Conservation (phyloP, 352 stramenopile species). For the Pythium pyrilobum region DNA sequence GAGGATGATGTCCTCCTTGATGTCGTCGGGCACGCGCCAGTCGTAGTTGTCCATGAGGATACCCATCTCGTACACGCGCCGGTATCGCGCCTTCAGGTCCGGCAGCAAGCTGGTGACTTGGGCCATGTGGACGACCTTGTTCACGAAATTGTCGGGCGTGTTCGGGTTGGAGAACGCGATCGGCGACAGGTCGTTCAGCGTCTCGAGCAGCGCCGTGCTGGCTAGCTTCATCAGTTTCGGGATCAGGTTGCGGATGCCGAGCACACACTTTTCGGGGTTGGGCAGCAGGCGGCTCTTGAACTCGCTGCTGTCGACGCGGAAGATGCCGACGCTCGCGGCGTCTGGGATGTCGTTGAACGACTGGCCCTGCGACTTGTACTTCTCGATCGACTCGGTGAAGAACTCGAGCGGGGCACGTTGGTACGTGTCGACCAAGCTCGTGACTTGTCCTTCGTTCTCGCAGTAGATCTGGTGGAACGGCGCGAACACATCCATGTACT, state of each 20-base stretch:
- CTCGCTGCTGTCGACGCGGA: conserved; percentile 83
- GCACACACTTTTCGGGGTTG: conserved; percentile 84
- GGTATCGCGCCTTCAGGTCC: conserved; percentile 64
- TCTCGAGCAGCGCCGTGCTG: conserved; percentile 73
- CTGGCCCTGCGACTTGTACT: conserved; percentile 71
- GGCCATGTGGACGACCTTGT: conserved; percentile 87
- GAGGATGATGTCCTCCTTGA: conserved; percentile 92
- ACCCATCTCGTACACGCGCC: conserved; percentile 82
- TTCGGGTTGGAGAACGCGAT: conserved; percentile 67
- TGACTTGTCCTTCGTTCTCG: conserved; percentile 79
- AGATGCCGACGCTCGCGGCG: conserved; percentile 86
- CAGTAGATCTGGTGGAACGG: conserved; percentile 85
- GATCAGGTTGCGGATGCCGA: conserved; percentile 73
- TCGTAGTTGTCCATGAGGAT: conserved; percentile 90
- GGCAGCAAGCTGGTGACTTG: conserved; percentile 57
- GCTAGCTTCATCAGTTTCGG: conserved; percentile 89
- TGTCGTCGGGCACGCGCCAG: conserved; percentile 88
- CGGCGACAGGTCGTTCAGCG: conserved; percentile 81
- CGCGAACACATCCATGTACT: conserved; percentile 88
- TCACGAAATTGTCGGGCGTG: conserved; percentile 74
- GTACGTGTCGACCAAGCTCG: conserved; percentile 60
- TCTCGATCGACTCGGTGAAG: conserved; percentile 78
- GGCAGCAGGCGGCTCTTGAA: conserved; percentile 89
- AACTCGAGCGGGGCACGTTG: conserved; percentile 65
- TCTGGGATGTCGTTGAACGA: conserved; percentile 85